Base-by-base conservation (phyloP, 2,329 filamentous ascomycete genomes). In the Cercospora sp. region DNA sequence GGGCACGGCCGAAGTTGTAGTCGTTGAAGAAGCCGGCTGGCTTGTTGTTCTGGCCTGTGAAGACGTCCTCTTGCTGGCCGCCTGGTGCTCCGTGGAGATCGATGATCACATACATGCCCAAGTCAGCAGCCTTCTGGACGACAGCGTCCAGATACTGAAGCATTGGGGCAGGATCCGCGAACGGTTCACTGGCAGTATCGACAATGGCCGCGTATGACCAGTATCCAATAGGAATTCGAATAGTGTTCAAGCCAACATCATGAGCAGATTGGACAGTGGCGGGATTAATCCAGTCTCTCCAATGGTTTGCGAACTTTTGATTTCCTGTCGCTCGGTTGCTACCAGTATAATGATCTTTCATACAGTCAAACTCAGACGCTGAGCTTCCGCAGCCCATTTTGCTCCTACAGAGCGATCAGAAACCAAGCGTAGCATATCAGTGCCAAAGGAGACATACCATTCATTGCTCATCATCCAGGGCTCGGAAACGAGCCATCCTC, bases 41-140 rank as follows among this genome's bases (percentile, higher is more conserved):
- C 13, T 67, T 55, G 16, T 33, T 33, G 61, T 67, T 64, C 8
- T 67, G 66, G 8, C 66, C 66, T 7, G 66, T 67, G 45, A 67
- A 67, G 42, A 60, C 45, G 31, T 63, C 60, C 31, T 63, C 26
- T 55, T 55, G 60, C n/a, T 63, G 60, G 7, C 66, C 61, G 3
- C 66, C 66, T 23, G 66, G 66, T 2, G 66, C 66, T 5, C 60
- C 66, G 30, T 67, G 66, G 36, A 67, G 51, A n/a, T 67, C 61
- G 26, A 67, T 67, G n/a, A 67, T 64, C 0, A 67, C 66, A 39
- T 64, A 67, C 61, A 67, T 67, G 13, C 66, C 66, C 12, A 64
- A 12, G 26, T 67, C 53, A 13, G 53, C 36, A 23, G 66, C 66
- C 26, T 64, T 64, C 12, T 64, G 48, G 1, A 67, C 61, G 2